Evolutionary conservation across 495 filamentous ascomycete species (phyloP).

Genomic region (Pyronema domesticum): DNA sequence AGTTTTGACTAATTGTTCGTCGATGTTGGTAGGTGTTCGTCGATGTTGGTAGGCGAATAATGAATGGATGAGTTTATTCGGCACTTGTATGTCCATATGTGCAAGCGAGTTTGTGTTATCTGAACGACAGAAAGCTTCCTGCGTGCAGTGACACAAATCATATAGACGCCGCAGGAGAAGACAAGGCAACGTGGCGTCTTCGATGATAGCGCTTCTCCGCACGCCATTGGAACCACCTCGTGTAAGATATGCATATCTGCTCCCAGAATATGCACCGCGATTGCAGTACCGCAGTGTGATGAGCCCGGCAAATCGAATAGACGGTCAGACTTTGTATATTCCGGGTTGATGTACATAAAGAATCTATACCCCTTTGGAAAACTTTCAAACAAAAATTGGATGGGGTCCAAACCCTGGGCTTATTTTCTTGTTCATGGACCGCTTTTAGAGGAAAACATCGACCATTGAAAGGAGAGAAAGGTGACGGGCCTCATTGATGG

Average conservation of each 20-base stretch:
- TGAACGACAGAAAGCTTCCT: background rate
- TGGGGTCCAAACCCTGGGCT: too few species aligned
- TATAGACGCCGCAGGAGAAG: background rate
- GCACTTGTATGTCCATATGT: background rate
- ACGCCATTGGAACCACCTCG: background rate
- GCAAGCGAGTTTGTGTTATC: background rate
- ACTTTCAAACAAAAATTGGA: background rate
- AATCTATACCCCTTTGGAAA: background rate
- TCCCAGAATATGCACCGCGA: background rate
- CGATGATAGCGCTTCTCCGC: background rate
- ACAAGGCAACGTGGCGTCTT: background rate
- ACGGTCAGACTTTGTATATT: background rate
- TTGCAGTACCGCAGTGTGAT: background rate
- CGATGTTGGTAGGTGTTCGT: background rate
- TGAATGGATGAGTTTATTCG: background rate
- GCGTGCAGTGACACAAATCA: background rate
- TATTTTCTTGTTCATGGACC: too few species aligned
- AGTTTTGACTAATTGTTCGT: background rate
- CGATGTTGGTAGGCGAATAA: background rate
- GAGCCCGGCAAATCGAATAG: background rate
- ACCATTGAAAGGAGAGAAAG: too few species aligned
- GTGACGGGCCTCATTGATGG: too few species aligned
- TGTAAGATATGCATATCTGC: background rate
- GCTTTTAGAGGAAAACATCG: too few species aligned
- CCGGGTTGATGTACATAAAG: background rate